phyloP scores from a whole-genome alignment of 257 asterid genomes.

The Solanum paucissectum region DNA sequence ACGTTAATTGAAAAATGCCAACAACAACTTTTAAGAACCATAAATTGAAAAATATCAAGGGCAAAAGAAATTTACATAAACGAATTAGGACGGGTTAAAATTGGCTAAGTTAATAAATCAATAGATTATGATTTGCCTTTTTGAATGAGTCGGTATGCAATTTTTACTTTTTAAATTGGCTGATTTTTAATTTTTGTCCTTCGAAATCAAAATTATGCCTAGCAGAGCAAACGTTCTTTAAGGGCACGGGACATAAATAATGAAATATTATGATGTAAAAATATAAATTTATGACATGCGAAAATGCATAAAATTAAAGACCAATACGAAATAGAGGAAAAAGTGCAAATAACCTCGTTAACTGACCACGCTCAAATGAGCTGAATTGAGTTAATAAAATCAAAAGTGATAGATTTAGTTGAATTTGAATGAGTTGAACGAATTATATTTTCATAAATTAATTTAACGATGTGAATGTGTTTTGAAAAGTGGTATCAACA shows the following conservation, averaged over 20 bases:
- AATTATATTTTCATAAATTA: neutral
- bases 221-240: too few species aligned
- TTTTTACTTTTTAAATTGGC: too few species aligned
- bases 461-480: neutral
- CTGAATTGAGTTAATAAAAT: neutral
- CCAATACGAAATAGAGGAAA: neutral
- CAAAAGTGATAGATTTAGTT: neutral
- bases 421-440: neutral
- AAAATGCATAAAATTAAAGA: neutral
- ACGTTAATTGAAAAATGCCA: neutral
- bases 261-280: neutral
- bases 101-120: neutral
- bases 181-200: neutral
- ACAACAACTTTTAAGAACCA: neutral
- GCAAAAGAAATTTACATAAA: neutral
- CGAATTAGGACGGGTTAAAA: neutral
- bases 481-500: neutral
- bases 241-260: neutral
- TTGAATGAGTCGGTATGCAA: too few species aligned
- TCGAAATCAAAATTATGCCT: neutral
- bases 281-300: neutral
- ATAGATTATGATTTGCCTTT: neutral
- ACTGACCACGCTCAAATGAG: neutral
- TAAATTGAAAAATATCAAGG: neutral
- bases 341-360: neutral